phyloP scores from a whole-genome alignment of 129 eudicot genomes.

The Scalesia atractyloides region DNA sequence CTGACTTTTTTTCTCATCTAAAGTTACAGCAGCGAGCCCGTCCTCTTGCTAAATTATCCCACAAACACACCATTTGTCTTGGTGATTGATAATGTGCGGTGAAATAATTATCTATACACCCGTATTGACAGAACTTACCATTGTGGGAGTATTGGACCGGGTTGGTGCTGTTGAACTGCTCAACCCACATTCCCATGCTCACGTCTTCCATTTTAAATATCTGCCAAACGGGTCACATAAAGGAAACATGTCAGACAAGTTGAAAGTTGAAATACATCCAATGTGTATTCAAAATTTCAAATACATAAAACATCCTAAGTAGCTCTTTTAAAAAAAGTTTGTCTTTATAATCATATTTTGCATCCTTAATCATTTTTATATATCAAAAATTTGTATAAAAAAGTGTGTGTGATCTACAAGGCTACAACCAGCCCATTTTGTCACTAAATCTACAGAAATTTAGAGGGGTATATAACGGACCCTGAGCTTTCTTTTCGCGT shows the following conservation, averaged over 20 bases:
- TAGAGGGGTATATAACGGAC: conserved; percentile 41
- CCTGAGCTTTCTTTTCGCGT: conserved; percentile 58
- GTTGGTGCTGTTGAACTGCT: conserved; percentile 76
- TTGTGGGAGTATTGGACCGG: conserved; percentile 71
- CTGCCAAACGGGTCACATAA: conserved; percentile 40
- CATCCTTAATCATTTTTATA: neutral
- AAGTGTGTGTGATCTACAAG: neutral
- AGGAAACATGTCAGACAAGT: neutral
- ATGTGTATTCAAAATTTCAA: neutral
- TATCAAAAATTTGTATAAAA: neutral
- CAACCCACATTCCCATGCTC: conserved; percentile 99
- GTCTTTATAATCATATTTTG: neutral
- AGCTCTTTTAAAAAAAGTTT: neutral
- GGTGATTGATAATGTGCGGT: conserved; percentile 99
- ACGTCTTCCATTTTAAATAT: conserved; percentile 97
- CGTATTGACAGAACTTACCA: conserved; percentile 88
- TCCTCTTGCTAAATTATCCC: conserved; percentile 86
- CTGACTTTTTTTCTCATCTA: conserved; percentile 23
- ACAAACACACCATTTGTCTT: conserved; percentile 86
- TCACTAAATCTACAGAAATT: neutral
- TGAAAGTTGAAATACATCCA: neutral
- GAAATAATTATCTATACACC: conserved; percentile 80
- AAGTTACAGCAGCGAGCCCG: conserved; percentile 82
- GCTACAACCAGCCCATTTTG: conserved; percentile 15
- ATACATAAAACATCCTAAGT: conserved; percentile 13